Percentiles rank a stretch among this genome's conserved stretches.
phyloP scores from a whole-genome alignment of 1,284 basidiomycete genomes.

The Microbotryum saponariae region DNA sequence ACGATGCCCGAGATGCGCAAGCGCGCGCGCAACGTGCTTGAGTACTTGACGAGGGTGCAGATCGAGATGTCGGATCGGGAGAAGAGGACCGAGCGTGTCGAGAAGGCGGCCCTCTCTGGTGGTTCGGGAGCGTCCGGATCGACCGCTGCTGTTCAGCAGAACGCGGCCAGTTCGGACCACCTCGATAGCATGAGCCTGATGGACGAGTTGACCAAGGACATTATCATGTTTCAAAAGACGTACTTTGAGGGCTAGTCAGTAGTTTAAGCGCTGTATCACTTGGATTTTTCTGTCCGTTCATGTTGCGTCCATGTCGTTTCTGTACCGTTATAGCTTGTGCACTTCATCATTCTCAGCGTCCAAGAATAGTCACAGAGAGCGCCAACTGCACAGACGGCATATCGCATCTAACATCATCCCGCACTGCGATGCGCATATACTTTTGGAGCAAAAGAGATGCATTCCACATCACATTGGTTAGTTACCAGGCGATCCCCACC shows the following conservation, averaged over 20 bases:
- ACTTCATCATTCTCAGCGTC: too few relatives aligned
- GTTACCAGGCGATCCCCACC: too few relatives aligned
- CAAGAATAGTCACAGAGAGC: too few relatives aligned
- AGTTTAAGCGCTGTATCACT: too few relatives aligned
- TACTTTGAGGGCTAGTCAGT: conserved; percentile 38
- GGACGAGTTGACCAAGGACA: conserved; percentile 77
- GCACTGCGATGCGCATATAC: too few relatives aligned
- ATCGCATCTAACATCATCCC: too few relatives aligned
- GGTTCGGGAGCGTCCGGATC: not conserved
- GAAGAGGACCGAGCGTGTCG: conserved; percentile 45
- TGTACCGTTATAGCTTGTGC: too few relatives aligned
- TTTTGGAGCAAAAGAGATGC: too few relatives aligned
- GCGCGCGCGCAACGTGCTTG: conserved; percentile 78
- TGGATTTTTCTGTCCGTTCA: too few relatives aligned
- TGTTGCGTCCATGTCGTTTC: too few relatives aligned
- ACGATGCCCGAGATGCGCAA: conserved; percentile 96
- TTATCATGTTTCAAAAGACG: conserved; percentile 76
- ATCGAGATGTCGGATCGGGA: conserved; percentile 42
- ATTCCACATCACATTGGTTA: too few relatives aligned
- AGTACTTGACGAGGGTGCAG: conserved; percentile 58
- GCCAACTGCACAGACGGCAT: too few relatives aligned
- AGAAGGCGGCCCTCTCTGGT: conserved; percentile 47
- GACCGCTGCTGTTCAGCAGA: not conserved
- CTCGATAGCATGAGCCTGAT: conserved; percentile 62
- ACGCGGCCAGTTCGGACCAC: not conserved